A percentile compares a stretch with the other conserved stretches of the same genome.
phyloP scores from a whole-genome alignment of 2,329 filamentous ascomycete genomes.

The Colletotrichum simmondsii region DNA sequence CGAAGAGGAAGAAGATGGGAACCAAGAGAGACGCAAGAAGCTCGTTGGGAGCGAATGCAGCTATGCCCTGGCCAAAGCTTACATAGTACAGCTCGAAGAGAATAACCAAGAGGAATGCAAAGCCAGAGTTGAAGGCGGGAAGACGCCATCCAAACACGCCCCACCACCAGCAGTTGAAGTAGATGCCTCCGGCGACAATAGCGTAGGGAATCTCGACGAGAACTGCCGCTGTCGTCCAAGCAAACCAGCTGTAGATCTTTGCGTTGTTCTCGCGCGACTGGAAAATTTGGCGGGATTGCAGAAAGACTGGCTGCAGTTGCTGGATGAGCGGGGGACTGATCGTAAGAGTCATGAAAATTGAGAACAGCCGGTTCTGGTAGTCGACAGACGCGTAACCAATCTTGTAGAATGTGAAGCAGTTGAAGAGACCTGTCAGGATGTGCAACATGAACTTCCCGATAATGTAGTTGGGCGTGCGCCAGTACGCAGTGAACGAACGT shows the following conservation, averaged over 20 bases:
- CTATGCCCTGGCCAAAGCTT: slow-evolving; percentile 75
- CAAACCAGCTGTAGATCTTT: slow-evolving; percentile 83
- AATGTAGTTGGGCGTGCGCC: slow-evolving; percentile 73
- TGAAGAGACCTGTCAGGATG: slow-evolving; percentile 73
- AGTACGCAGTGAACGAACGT: slow-evolving; percentile 71
- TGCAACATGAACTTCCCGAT: slow-evolving; percentile 72
- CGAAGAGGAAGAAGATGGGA: slow-evolving; percentile 76
- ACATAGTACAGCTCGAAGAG: slow-evolving; percentile 75
- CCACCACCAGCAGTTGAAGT: slow-evolving; percentile 72
- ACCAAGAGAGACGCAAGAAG: slow-evolving; percentile 74
- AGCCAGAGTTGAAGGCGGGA: slow-evolving; percentile 67
- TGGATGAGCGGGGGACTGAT: slow-evolving; percentile 81
- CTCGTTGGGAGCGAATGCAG: slow-evolving; percentile 73
- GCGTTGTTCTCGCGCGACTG: slow-evolving; percentile 78
- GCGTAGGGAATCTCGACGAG: slow-evolving; percentile 78
- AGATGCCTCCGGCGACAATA: slow-evolving; percentile 72
- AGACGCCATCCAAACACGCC: slow-evolving; percentile 59
- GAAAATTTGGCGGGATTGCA: slow-evolving; percentile 75
- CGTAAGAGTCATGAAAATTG: slow-evolving; percentile 80
- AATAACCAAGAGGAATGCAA: slow-evolving; percentile 72
- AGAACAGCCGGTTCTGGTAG: slow-evolving; percentile 79
- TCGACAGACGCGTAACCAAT: slow-evolving; percentile 67
- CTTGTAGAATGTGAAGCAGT: slow-evolving; percentile 77
- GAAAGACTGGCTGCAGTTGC: slow-evolving; percentile 79
- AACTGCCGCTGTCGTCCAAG: slow-evolving; percentile 74